phyloP scores from a whole-genome alignment of 148 eudicot genomes.

The Bassia scoparia region DNA sequence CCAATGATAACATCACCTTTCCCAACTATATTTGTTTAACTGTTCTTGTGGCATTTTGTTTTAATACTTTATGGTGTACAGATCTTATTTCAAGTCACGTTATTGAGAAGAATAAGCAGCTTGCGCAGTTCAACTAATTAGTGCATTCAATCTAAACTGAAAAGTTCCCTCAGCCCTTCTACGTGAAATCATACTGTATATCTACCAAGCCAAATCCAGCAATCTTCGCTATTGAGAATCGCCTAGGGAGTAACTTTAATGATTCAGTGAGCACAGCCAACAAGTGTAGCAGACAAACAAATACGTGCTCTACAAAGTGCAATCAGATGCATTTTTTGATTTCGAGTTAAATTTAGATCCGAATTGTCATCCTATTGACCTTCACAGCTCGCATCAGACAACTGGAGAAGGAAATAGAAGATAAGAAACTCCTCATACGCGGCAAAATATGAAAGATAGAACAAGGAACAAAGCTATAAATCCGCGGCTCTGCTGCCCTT shows the following conservation, averaged over 20 bases:
- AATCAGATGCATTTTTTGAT: slow-evolving; percentile 18
- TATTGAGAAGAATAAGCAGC: slow-evolving; percentile 14
- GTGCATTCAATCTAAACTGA: slow-evolving; percentile 15
- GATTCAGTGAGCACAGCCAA: slow-evolving; percentile 11
- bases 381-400: slow-evolving; percentile 11
- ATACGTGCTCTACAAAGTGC: slow-evolving; percentile 17
- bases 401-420: slow-evolving; percentile 7
- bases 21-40: background rate
- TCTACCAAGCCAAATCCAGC: background rate
- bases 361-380: slow-evolving; percentile 5
- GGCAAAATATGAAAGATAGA: background rate
- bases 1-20: background rate
- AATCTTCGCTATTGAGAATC: slow-evolving; percentile 6
- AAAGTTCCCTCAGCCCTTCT: slow-evolving; percentile 10
- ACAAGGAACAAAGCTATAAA: slow-evolving; percentile 7
- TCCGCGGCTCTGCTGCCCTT: background rate
- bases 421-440: background rate
- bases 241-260: slow-evolving; percentile 10
- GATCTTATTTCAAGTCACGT: slow-evolving; percentile 11
- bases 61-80: slow-evolving; percentile 3
- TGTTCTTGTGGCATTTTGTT: background rate
- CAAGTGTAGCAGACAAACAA: slow-evolving; percentile 17
- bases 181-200: slow-evolving; percentile 16
- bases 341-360: slow-evolving; percentile 11
- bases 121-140: slow-evolving; percentile 18